These are phyloP conservation scores for Microdochium trichocladiopsis DNA, from an alignment of 2,329 filamentous ascomycete species.

Conservation along the genomic window DNA sequence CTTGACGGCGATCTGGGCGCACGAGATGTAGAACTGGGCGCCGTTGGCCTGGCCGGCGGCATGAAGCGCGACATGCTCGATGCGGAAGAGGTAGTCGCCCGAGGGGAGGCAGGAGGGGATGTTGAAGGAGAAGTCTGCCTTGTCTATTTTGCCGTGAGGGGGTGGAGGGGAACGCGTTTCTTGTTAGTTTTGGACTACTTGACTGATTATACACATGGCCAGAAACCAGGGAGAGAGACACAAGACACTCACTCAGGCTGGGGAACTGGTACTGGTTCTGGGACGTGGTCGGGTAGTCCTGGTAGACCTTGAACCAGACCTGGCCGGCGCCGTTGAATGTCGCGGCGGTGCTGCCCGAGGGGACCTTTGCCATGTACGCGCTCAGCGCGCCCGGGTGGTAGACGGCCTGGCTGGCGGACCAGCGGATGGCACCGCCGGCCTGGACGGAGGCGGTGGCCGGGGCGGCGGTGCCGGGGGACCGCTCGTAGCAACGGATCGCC, in stretches of 20 bases:
- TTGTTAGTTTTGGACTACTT: neutral
- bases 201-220: neutral
- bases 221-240: neutral
- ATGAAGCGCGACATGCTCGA: slow-evolving; percentile 28
- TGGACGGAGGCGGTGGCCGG: slow-evolving; percentile 25
- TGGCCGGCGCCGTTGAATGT: slow-evolving; percentile 28
- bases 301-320: slow-evolving; percentile 35
- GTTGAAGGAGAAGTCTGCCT: slow-evolving; percentile 18
- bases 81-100: slow-evolving; percentile 29
- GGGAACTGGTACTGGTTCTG: slow-evolving; percentile 28
- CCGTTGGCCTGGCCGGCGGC: slow-evolving; percentile 19
- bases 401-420: slow-evolving; percentile 29
- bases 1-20: slow-evolving; percentile 23
- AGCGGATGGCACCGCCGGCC: slow-evolving; percentile 31
- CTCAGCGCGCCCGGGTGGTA: slow-evolving; percentile 30
- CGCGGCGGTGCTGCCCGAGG: slow-evolving; percentile 24
- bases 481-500: slow-evolving; percentile 34
- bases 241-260: slow-evolving; percentile 19
- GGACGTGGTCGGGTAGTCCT: slow-evolving; percentile 26
- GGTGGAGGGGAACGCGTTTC: neutral
- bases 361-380: slow-evolving; percentile 32
- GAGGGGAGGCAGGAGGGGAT: slow-evolving; percentile 23
- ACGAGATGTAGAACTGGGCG: slow-evolving; percentile 27
- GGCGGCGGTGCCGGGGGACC: slow-evolving; percentile 20
- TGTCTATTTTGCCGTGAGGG: slow-evolving; percentile 7